Base-by-base conservation (phyloP, 2,329 filamentous ascomycete species). In the Juglanconis juglandina region DNA sequence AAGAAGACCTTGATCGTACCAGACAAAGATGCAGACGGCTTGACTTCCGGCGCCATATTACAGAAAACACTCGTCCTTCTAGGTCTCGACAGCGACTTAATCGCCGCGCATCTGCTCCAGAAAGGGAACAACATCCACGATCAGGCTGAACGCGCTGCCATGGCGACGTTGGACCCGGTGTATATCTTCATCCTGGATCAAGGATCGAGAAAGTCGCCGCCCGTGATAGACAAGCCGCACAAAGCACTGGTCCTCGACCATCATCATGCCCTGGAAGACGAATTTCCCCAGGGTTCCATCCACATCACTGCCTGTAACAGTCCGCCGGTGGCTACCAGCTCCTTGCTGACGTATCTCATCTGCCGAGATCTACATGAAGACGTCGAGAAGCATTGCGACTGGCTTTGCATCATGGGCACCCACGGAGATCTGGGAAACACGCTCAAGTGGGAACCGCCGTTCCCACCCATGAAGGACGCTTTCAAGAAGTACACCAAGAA, bases 1-100 rank as follows among this genome's bases (percentile, higher is more conserved):
- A 77, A 83, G 59, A 76, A 73, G 41, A 83, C 81, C 1, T 71
- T 89, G 17, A 84, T 90, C 13, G 78, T 89, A 0, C 87, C 87
- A 0, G 87, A 90, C 68, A 89, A 89, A 67, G 87, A 89, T 65
- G 86, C 86, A 3, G 87, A 90, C 69, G 87, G 87, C 0, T 74
- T 90, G 3, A 82, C 82, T 2, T 84, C 87, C 2, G 87, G 87
- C 0, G 81, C 82, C 1, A 89, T 89, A 35, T 69, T 90, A 2
- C 76, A 83, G 58, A 82, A 81, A 58, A 88, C 86, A 0, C 75
- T 90, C 3, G 70, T 81, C 1, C 72, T 83, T 1, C 79, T 90
- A 0, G 87, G 87, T 2, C 76, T 89, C 0, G 70, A 80, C 9
- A 64, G 76, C 7, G 70, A 76, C 6, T 71, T 81, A 1, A 85